Base-by-base conservation (phyloP, 306 rosid genomes). In the Fragaria nilgerrensis region DNA sequence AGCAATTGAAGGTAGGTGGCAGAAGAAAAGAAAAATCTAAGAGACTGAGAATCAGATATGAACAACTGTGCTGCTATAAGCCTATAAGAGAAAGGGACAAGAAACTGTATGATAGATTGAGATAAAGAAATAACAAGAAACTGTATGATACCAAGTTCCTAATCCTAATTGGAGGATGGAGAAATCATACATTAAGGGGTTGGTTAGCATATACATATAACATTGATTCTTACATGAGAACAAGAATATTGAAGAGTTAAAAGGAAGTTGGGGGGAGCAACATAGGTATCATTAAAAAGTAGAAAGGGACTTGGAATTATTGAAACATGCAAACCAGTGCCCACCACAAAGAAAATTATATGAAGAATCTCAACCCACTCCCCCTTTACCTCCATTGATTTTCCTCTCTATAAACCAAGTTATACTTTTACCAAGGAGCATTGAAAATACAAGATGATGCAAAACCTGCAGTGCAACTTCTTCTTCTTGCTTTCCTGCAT, bases 311-410 rank as follows among this genome's bases (percentile, higher is more conserved):
- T 61, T 53, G 48, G 68, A 73, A 74, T 77, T 65, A 77, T 79
- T 73, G 32, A 43, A 80, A 80, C 75, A 77, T 68, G 87, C 77
- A 80, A 50, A 74, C 45, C 79, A 77, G 34, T 50, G 75, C 52
- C 79, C 77, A 61, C 77, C 75, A 52, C 48, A 75, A 70, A 70
- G 62, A 29, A 48, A 48, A 68, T 79, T 36, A 61, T 43, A 13
- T 25, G 48, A 39, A 73, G 37, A 67, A 68, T 59, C 76, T 78
- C 76, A 53, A 47, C 68, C 77, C 76, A 74, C 78, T 9, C 68
- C 45, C 27, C 43, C 68, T 68, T 61, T 59, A 71, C 27, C 37
- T 48, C 5, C 75, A 10, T n/a, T 17, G 75, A 17, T 50, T 48
- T 14, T 39, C 23, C 52, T 62, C 75, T 77, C 53, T 78, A 50